Evolutionary conservation across 306 rosid genomes (phyloP), one percentile per base, ranked within the genome.

Genomic region (Abrus pulchellus): DNA sequence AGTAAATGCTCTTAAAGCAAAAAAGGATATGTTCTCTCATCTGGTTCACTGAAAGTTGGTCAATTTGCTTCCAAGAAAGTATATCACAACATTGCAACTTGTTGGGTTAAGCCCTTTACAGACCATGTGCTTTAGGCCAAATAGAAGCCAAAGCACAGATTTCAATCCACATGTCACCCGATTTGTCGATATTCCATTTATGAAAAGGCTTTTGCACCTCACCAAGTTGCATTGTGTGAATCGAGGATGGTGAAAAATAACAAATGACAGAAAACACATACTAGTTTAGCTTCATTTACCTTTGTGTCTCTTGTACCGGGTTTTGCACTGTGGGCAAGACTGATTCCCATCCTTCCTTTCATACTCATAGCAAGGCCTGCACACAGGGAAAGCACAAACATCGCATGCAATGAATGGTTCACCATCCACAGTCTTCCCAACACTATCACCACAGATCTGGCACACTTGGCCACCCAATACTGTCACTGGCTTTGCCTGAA

Each of bases 311-410:
- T 89, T 93, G 88, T 95, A 95, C 78, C 87, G 88, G 63, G 97
- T 95, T 90, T 95, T 95, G 90, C 99, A 95, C 63, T 95, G 98
- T 9, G 98, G 99, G 77, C 99, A 95, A 60, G 90, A 91, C 81
- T 88, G 95, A 53, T 89, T 93, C 65, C 99, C 99, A 83, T 95
- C 97, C 85, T 95, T 95, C 88, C 99, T 89, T 84, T 95, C 99
- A 64, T 93, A 95, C 89, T 95, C 99, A 76, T 95, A 95, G 86
- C 99, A 95, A 3, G 94, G 96, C 83, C 98, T 78, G 78, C 99
- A 95, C 11, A 95, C 99, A 56, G 97, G 98, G 64, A 95, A 93
- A 8, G 93, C 88, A 14, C 99, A 95, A 56, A 85, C 87, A 41
- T 87, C 83, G 60, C 99, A 95, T 0, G 99, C 99, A 54, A 81